Base-by-base conservation (phyloP, 495 filamentous ascomycete species). In the Pseudotulostoma volvatum region DNA sequence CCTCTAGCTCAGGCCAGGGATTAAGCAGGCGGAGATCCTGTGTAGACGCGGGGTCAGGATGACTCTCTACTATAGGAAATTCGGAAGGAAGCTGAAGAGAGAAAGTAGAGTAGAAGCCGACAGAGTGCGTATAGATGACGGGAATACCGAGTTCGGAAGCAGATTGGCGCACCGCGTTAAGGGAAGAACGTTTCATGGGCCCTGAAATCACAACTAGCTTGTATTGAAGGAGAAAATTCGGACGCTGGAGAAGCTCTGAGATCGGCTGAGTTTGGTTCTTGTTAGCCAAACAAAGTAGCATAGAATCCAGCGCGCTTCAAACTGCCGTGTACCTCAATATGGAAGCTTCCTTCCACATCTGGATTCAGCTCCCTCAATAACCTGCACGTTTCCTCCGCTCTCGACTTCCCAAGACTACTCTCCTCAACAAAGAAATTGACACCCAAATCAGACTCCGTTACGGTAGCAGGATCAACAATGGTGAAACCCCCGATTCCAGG, bases 391-490 rank as follows among this genome's bases (percentile, higher is more conserved):
- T 79, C 73, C 51, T 83, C 76, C 7, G 90, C 81, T 44, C 92
- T 74, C n/a, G 77, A 73, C 49, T 74, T 77, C 13, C 87, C 87
- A 33, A 94, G 50, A 39, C 76, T 78, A 16, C 69, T 61, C 45
- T 82, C 74, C 43, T 93, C 84, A 7, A 96, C 64, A 45, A 99
- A 96, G 70, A 99, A 99, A 58, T 96, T 96, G 40, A 93, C 80
- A 2, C 90, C 90, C 31, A 96, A 56, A 49, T 99, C 92, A 8
- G 73, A 64, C 43, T 95, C 84, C 0, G 64, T 67, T 14, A 99
- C 87, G 7, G 63, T 56, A 1, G 74, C 71, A 7, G 80, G 74
- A 50, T 99, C 90, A 33, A 85, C 75, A 42, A 99, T 93, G 2
- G 83, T 92, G 54, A 94, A 95, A n/a, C 78, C 76, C 9, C 92